These are phyloP conservation scores for Picea engelmannii DNA, from an alignment of 83 land plant species.

Conservation along the genomic window DNA sequence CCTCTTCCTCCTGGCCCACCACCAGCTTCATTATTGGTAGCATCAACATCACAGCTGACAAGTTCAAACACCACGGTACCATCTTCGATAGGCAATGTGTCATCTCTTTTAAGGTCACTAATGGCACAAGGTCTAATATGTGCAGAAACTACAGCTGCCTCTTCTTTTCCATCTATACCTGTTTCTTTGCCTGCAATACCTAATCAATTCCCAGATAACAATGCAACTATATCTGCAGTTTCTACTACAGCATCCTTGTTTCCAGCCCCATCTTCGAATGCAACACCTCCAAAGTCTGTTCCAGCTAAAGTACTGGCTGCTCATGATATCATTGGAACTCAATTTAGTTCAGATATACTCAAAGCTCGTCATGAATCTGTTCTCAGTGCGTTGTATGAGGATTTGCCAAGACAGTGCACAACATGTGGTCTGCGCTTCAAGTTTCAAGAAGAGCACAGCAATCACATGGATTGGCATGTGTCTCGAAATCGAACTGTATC, in stretches of 20 bases:
- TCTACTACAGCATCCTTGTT: slow-evolving; percentile 14
- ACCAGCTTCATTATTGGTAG: slow-evolving; percentile 33
- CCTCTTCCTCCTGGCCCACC: slow-evolving; percentile 65
- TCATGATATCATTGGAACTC: slow-evolving; percentile 67
- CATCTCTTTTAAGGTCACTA: slow-evolving; percentile 75
- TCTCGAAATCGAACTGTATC: slow-evolving; percentile 68
- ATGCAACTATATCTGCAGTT: neutral
- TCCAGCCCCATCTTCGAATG: neutral
- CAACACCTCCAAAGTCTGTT: neutral
- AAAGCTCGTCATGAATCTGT: slow-evolving; percentile 85
- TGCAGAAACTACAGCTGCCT: slow-evolving; percentile 19
- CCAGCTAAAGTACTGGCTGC: neutral
- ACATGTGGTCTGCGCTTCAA: slow-evolving; percentile 93
- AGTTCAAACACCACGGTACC: slow-evolving; percentile 16
- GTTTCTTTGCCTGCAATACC: slow-evolving; percentile 12
- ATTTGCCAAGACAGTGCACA: slow-evolving; percentile 91
- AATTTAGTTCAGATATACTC: slow-evolving; percentile 76
- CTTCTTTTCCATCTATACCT: slow-evolving; percentile 19
- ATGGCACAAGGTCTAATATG: slow-evolving; percentile 78
- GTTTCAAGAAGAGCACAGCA: slow-evolving; percentile 84
- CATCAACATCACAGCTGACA: slow-evolving; percentile 13
- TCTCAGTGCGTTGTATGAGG: slow-evolving; percentile 67
- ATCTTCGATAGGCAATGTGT: slow-evolving; percentile 28
- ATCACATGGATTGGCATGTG: slow-evolving; percentile 99
- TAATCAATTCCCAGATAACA: neutral